Evolutionary conservation across 1,284 basidiomycete species (phyloP).

Genomic region (Puccinia novopanici): DNA sequence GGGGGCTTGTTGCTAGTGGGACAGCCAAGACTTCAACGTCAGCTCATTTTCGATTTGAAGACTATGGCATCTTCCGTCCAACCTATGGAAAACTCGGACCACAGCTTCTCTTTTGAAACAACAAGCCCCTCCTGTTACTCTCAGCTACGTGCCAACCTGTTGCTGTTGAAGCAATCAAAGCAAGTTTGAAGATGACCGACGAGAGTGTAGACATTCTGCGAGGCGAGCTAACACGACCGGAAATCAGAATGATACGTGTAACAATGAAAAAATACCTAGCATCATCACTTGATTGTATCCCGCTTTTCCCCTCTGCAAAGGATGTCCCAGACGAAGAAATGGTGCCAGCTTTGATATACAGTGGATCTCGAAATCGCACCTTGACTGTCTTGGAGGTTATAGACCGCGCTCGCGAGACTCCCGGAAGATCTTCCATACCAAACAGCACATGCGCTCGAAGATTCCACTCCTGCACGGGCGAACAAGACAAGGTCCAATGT

Average conservation of each 20-base stretch:
- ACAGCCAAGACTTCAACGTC: too few species aligned
- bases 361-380: slow-evolving; percentile 9
- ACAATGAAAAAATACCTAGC: not conserved
- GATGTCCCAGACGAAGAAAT: not conserved
- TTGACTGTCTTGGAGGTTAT: slow-evolving; percentile 17
- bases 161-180: too few species aligned
- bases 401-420: not conserved
- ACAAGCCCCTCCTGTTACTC: not conserved
- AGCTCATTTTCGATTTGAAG: too few species aligned
- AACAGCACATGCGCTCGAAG: slow-evolving; percentile 7
- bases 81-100: too few species aligned
- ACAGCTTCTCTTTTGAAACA: not conserved
- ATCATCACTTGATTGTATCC: not conserved
- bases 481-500: not conserved
- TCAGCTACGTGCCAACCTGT: slow-evolving; percentile 15
- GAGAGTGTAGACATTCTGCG: too few species aligned
- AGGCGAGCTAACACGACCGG: too few species aligned
- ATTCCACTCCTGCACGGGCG: too few species aligned
- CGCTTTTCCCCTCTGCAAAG: not conserved
- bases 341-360: slow-evolving; percentile 17
- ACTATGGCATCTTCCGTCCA: too few species aligned
- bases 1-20: too few species aligned
- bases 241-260: slow-evolving; percentile 8
- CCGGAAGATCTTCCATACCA: not conserved
- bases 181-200: too few species aligned